Evolutionary conservation across 805 yeast genomes (phyloP).

Genomic region (Saccharomycopsis schoenii): DNA sequence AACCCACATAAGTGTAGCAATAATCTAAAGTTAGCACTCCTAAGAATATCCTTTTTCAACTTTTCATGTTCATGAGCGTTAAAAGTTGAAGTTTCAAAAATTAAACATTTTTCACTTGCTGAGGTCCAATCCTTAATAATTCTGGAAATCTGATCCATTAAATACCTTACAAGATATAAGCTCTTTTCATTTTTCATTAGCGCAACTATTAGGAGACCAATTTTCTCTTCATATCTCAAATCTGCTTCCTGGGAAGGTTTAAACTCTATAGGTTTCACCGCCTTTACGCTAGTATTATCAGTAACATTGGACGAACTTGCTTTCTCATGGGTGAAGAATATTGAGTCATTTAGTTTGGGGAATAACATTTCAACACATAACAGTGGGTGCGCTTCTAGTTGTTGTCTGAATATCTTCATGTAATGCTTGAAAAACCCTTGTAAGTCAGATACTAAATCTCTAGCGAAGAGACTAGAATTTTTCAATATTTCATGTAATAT

Average conservation of each 20-base stretch:
- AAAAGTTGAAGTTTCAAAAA: neutral
- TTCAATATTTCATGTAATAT: conserved; percentile 42
- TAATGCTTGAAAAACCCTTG: conserved; percentile 57
- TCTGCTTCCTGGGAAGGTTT: conserved; percentile 4
- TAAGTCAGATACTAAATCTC: conserved; percentile 38
- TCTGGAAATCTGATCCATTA: neutral
- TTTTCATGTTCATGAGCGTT: conserved; percentile 18
- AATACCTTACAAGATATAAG: neutral
- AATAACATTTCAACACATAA: conserved; percentile 59
- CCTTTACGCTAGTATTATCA: conserved; percentile 3
- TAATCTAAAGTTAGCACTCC: conserved; percentile 40
- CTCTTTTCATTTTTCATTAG: conserved; percentile 1
- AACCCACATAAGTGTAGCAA: conserved; percentile 39
- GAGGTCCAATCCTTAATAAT: neutral
- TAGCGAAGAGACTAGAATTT: conserved; percentile 35
- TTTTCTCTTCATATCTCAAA: conserved; percentile 22
- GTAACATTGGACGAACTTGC: neutral
- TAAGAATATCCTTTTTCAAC: conserved; percentile 27
- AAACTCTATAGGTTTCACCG: conserved; percentile 22
- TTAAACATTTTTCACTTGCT: neutral
- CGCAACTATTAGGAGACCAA: conserved; percentile 30
- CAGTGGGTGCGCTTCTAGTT: conserved; percentile 40
- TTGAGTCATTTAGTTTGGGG: conserved; percentile 38
- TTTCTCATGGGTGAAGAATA: conserved; percentile 27
- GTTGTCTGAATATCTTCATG: conserved; percentile 46